Evolutionary conservation across 441 rosid genomes (phyloP).

Genomic region (Adansonia gregorii): DNA sequence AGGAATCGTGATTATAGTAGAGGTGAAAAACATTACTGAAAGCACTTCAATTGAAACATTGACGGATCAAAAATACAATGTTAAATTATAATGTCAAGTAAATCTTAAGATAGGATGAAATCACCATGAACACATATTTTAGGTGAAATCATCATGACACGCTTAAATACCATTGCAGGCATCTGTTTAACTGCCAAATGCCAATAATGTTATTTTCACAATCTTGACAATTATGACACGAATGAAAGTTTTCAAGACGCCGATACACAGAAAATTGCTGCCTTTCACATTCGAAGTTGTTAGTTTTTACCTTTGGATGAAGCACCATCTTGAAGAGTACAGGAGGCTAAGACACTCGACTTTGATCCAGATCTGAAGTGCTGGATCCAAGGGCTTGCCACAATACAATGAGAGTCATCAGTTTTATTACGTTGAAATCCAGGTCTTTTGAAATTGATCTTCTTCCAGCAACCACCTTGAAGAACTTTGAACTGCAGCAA

Average conservation of each 20-base stretch:
- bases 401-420: constrained; percentile 28
- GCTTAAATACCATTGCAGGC: constrained; percentile 23
- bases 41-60: neutral
- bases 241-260: constrained; percentile 27
- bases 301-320: constrained; percentile 26
- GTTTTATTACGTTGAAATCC: constrained; percentile 30
- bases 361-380: constrained; percentile 45
- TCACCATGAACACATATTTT: neutral
- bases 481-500: constrained; percentile 47
- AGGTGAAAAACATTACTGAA: neutral
- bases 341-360: constrained; percentile 22
- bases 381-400: constrained; percentile 58
- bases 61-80: neutral
- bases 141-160: neutral
- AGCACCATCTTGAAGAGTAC: constrained; percentile 23
- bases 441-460: constrained; percentile 45
- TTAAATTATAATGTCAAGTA: neutral
- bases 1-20: constrained; percentile 1
- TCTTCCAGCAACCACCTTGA: constrained; percentile 55
- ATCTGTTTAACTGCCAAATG: constrained; percentile 40
- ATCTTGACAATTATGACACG: constrained; percentile 14
- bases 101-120: neutral
- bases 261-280: constrained; percentile 28
- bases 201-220: constrained; percentile 30
- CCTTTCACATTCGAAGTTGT: constrained; percentile 34